Evolutionary conservation across 1,139 yeast genomes (phyloP).

Genomic region (Candida buenavistaensis): DNA sequence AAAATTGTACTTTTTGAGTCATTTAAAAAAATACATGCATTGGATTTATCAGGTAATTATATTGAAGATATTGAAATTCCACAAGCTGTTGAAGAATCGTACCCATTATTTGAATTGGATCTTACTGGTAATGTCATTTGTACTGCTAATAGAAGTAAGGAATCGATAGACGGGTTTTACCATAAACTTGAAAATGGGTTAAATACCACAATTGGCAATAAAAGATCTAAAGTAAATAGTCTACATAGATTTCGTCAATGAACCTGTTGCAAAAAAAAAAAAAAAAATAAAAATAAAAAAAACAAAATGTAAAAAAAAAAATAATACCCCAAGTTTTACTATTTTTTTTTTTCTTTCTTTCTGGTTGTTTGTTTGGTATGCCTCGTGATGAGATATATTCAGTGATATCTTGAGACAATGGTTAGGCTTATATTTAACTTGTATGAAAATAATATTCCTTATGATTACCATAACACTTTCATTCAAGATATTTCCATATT

Average conservation of each 20-base stretch:
- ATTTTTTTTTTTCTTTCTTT: neutral
- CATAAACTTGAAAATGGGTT: conserved; percentile 23
- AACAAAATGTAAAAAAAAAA: no score
- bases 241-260: conserved; percentile 22
- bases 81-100: conserved; percentile 3
- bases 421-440: neutral
- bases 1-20: conserved; percentile 12
- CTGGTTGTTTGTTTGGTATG: conserved; percentile 1
- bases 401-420: no score
- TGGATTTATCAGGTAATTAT: conserved; percentile 24
- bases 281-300: no score
- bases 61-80: conserved; percentile 14
- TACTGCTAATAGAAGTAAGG: conserved; percentile 10
- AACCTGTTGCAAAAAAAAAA: no score
- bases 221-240: conserved; percentile 28
- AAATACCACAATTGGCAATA: conserved; percentile 18
- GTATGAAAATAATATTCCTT: neutral
- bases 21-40: conserved; percentile 15
- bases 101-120: conserved; percentile 18
- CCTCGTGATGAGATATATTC: neutral
- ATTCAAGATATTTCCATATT: conserved; percentile 4
- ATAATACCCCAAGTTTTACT: neutral
- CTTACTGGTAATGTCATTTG: conserved; percentile 20
- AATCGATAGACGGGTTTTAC: conserved; percentile 21
- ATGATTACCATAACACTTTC: neutral